Evolutionary conservation across 106 monocot species (phyloP).

Genomic region (Gastrodia elata): DNA sequence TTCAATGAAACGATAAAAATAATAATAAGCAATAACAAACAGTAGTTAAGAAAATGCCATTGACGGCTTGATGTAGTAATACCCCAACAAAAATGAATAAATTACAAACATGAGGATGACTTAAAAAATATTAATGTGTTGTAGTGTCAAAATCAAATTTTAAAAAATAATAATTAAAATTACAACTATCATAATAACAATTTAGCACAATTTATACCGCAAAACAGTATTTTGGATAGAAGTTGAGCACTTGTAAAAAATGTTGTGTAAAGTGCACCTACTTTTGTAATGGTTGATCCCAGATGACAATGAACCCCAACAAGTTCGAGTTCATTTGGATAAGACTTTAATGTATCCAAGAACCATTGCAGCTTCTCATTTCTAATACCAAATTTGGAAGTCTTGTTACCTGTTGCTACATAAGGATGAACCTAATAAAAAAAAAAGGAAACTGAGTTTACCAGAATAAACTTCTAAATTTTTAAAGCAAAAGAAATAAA

Average conservation of each 20-base stretch:
- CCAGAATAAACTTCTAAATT: neutral
- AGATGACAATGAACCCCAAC: constrained; percentile 96
- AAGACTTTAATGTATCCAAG: constrained; percentile 66
- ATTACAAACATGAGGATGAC: neutral
- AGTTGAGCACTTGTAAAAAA: neutral
- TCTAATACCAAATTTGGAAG: constrained; percentile 93
- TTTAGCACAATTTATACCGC: neutral
- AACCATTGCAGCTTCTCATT: constrained; percentile 98
- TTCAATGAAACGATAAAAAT: neutral
- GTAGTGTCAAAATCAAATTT: neutral
- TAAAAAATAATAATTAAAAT: neutral
- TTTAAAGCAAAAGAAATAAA: neutral
- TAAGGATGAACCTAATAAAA: constrained; percentile 75
- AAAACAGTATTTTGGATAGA: neutral
- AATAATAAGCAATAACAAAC: neutral
- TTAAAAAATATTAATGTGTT: neutral
- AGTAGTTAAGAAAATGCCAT: neutral
- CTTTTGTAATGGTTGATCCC: constrained; percentile 96
- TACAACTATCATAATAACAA: neutral
- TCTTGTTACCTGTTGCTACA: constrained; percentile 99
- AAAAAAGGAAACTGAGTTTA: neutral
- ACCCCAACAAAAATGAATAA: neutral
- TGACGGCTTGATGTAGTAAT: neutral
- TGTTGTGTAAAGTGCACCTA: constrained; percentile 1
- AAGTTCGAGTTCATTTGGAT: constrained; percentile 71